Conservation (phyloP, 1,284 basidiomycete species). For the Apiotrichum mycotoxinovorans region DNA sequence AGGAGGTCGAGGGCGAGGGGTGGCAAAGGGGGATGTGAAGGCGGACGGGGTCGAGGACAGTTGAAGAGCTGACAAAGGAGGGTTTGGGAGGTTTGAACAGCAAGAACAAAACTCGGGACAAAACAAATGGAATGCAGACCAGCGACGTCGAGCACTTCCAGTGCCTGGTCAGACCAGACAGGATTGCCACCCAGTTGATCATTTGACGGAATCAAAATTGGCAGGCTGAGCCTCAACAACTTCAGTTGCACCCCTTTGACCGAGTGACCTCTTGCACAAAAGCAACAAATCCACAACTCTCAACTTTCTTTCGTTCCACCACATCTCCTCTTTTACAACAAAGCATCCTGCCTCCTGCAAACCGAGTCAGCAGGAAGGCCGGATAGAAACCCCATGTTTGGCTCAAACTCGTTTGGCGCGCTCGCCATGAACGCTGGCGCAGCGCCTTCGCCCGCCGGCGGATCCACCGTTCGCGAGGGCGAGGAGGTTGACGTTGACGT, state of each 20-base stretch:
- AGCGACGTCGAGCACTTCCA: no score
- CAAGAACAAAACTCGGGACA: not conserved
- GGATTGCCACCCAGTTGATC: not conserved
- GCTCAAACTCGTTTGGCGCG: constrained; percentile 36
- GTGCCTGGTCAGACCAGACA: not conserved
- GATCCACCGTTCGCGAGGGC: constrained; percentile 30
- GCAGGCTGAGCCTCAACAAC: no score
- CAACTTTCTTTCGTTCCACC: not conserved
- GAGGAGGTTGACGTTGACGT: constrained; percentile 45
- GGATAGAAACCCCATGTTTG: constrained; percentile 21
- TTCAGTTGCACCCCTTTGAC: no score
- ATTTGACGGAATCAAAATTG: not conserved
- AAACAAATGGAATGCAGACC: no score
- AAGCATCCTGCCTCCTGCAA: not conserved
- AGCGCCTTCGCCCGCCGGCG: constrained; percentile 22
- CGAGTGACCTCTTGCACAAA: no score
- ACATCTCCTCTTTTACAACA: not conserved
- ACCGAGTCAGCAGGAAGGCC: not conserved
- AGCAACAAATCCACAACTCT: no score
- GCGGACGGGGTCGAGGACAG: not conserved
- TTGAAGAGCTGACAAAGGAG: not conserved
- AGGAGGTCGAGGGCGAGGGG: not conserved
- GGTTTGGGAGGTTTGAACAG: no score
- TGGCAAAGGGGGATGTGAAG: not conserved
- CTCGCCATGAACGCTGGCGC: constrained; percentile 27